Base-by-base conservation (phyloP, 768 basidiomycete genomes). In the Mycena belliarum region DNA sequence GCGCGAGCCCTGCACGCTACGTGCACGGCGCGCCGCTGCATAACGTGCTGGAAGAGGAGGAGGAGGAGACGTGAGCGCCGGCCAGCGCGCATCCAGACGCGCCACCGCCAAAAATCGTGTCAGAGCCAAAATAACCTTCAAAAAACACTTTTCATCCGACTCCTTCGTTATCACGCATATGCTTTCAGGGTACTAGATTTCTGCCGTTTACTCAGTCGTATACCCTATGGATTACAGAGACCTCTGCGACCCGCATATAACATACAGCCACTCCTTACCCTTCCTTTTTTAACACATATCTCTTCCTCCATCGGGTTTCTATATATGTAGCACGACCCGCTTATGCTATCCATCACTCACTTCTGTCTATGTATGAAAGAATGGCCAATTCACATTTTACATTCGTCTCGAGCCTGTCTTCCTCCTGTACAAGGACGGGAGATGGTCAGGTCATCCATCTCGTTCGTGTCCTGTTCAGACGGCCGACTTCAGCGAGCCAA, bases 21-120 rank as follows among this genome's bases (percentile, higher is more conserved):
- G 70, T 91, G 15, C 92, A 94, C 65, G 92, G 92, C 24, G 89
- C 89, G 9, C 92, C 92, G 26, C 77, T 94, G 66, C 89, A 93
- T 63, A 93, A 93, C 59, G 92, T 94, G 40, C 23, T 92, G 46
- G 92, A 93, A 69, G 91, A 92, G 65, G 87, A 89, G 57, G 89
- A 91, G 60, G 87, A 90, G 65, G 85, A 86, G 23, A 41, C 55
- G 11, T 54, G 40, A 46, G n/a, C n/a, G n/a, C n/a, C n/a, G n/a
- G n/a, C n/a, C n/a, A n/a, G n/a, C n/a, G n/a, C n/a, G n/a, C n/a
- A n/a, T n/a, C n/a, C n/a, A n/a, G n/a, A n/a, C n/a, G n/a, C n/a
- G n/a, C n/a, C n/a, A 5, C 8, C 5, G 23, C 8, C 40, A n/a
- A 42, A 58, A 57, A 57, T 55, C 46, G 42, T 41, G 41, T 42